Conservation (phyloP, 1,284 basidiomycete species). For the Trametes polyzona region DNA sequence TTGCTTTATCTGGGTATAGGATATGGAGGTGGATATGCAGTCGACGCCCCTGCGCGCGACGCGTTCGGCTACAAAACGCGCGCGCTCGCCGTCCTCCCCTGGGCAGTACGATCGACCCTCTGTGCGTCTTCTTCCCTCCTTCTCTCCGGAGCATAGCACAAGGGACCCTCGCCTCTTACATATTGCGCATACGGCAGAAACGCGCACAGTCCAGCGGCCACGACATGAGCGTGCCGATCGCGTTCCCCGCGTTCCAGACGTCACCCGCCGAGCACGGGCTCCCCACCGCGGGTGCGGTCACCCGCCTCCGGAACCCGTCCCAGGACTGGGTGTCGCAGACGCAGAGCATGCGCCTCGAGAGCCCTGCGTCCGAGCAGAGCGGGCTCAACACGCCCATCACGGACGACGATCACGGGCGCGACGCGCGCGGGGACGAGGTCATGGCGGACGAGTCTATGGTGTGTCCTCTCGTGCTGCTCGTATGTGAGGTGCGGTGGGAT, state of each 20-base stretch:
- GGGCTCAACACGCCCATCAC: slow-evolving; percentile 18
- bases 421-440: slow-evolving; percentile 11
- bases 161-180: not conserved
- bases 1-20: too few species aligned
- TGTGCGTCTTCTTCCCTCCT: slow-evolving; percentile 40
- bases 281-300: not conserved
- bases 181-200: too few species aligned
- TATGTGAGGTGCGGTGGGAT: not conserved
- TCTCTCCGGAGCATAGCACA: not conserved
- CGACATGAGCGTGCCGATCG: slow-evolving; percentile 31
- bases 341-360: slow-evolving; percentile 59
- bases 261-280: slow-evolving; percentile 9
- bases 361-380: slow-evolving; percentile 41
- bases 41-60: slow-evolving; percentile 43
- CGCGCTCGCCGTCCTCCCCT: slow-evolving; percentile 58
- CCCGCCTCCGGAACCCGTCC: slow-evolving; percentile 37
- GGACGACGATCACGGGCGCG: slow-evolving; percentile 12
- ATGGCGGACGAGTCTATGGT: slow-evolving; percentile 25
- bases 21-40: slow-evolving; percentile 44
- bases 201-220: slow-evolving; percentile 51
- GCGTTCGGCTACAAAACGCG: slow-evolving; percentile 50
- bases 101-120: slow-evolving; percentile 50
- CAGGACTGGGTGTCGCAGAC: slow-evolving; percentile 75
- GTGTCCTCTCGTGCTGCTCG: not conserved
- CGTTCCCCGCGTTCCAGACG: slow-evolving; percentile 18